Conservation (phyloP, 805 yeast genomes). For the Hanseniaspora clermontiae region DNA sequence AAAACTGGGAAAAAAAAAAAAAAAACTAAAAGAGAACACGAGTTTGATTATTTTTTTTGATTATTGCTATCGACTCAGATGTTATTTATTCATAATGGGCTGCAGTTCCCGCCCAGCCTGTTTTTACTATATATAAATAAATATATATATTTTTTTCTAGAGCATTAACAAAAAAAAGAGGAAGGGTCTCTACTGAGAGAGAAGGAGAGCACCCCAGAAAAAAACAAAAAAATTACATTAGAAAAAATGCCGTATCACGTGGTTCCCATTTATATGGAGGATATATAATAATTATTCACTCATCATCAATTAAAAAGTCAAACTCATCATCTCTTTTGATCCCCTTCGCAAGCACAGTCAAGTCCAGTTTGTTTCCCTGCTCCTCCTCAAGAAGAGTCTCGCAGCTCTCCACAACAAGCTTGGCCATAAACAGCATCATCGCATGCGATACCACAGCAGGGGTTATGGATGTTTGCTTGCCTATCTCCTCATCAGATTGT, state of each 20-base stretch:
- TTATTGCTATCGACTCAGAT: too few species aligned
- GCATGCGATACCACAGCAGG: conserved; percentile 97
- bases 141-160: too few species aligned
- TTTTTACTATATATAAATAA: too few species aligned
- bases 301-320: conserved; percentile 57
- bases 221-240: too few species aligned
- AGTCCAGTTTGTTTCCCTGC: conserved; percentile 73
- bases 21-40: too few species aligned
- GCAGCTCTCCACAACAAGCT: conserved; percentile 73
- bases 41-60: too few species aligned
- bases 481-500: conserved; percentile 84
- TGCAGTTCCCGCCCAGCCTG: too few species aligned
- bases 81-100: too few species aligned
- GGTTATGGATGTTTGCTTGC: conserved; percentile 96
- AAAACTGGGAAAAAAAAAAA: not conserved
- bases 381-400: conserved; percentile 53
- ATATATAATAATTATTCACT: conserved; percentile 3
- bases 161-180: too few species aligned
- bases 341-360: conserved; percentile 54
- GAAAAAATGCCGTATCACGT: not conserved
- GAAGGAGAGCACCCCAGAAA: too few species aligned
- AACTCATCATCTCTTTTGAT: conserved; percentile 78
- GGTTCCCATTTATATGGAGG: not conserved
- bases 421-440: conserved; percentile 78
- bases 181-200: too few species aligned